Conservation (phyloP, 2,329 filamentous ascomycete species). For the Cordyceps pruinosa region DNA sequence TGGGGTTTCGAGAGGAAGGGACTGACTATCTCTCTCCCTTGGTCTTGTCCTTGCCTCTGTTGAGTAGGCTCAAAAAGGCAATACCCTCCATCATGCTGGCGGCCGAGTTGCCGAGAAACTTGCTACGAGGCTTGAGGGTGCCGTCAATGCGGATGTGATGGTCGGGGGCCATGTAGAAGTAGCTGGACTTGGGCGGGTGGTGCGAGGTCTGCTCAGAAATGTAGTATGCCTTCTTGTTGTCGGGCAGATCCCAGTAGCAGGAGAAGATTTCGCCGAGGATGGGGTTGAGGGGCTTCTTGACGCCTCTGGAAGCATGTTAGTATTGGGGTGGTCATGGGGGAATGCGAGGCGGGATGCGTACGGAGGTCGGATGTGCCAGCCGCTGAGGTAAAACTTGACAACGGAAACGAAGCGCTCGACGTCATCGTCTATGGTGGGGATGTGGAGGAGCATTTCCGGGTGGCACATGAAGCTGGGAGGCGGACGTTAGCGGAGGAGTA, state of each 20-base stretch:
- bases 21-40: conserved; percentile 82
- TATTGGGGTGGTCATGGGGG: neutral
- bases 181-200: conserved; percentile 96
- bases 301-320: conserved; percentile 55
- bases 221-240: conserved; percentile 85
- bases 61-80: conserved; percentile 75
- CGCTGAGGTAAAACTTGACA: conserved; percentile 95
- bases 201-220: conserved; percentile 97
- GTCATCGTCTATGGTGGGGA: conserved; percentile 82
- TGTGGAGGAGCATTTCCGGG: conserved; percentile 86
- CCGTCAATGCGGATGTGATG: conserved; percentile 94
- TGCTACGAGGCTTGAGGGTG: conserved; percentile 88
- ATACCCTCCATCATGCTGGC: conserved; percentile 98
- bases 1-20: no score
- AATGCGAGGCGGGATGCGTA: conserved; percentile 40
- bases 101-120: conserved; percentile 92
- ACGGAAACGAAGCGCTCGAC: conserved; percentile 86
- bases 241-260: conserved; percentile 89
- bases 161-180: conserved; percentile 96
- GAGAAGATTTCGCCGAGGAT: conserved; percentile 93
- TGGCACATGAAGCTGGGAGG: conserved; percentile 90
- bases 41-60: conserved; percentile 59
- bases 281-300: conserved; percentile 97
- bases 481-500: conserved; percentile 3
- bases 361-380: conserved; percentile 98